Base-by-base conservation (phyloP, 129 eudicot species). In the Arctium minus region DNA sequence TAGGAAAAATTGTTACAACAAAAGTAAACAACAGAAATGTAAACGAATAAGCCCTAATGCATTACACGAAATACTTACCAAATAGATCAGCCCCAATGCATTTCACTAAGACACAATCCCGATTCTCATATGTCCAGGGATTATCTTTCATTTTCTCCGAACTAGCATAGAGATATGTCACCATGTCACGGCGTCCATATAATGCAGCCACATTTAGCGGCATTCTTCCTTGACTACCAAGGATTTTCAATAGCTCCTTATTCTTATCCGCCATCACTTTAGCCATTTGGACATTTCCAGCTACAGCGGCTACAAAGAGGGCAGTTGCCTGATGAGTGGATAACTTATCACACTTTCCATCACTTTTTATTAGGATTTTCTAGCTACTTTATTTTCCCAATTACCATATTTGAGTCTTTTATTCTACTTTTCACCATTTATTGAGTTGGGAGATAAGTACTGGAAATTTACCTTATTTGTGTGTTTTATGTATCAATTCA, bases 171-270 rank as follows among this genome's bases (percentile, higher is more conserved):
- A 85, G 76, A 68, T 38, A 85, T 2, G 35, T 42, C 36, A 85
- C 88, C 85, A 85, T 85, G 29, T 85, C 82, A 22, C 22, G 11
- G 10, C 80, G 79, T 12, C 88, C 83, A 31, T 30, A 40, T 6
- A 70, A 68, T 17, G 82, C 88, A 29, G 88, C 88, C 82, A 85
- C 48, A 15, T 27, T 27, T 9, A 85, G 77, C 1, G 85, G 88
- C 0, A 56, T 81, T 62, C 60, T 30, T 6, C 74, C 79, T 5
- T 39, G n/a, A 32, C 40, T 76, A 9, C 42, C 76, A 8, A 73
- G 67, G 2, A 85, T 76, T 36, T 18, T 50, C 31, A 46, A 70
- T 64, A 85, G 56, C 27, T 22, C 40, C 17, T 27, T 40, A 15
- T 81, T 70, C 68, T 18, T 46, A 9, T 69, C 42, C 40, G 76